A percentile compares a stretch with the other conserved stretches of the same genome.
These are phyloP conservation scores for Blastobotrys elegans DNA, from an alignment of 1,139 yeast genomes.

Conservation along the genomic window DNA sequence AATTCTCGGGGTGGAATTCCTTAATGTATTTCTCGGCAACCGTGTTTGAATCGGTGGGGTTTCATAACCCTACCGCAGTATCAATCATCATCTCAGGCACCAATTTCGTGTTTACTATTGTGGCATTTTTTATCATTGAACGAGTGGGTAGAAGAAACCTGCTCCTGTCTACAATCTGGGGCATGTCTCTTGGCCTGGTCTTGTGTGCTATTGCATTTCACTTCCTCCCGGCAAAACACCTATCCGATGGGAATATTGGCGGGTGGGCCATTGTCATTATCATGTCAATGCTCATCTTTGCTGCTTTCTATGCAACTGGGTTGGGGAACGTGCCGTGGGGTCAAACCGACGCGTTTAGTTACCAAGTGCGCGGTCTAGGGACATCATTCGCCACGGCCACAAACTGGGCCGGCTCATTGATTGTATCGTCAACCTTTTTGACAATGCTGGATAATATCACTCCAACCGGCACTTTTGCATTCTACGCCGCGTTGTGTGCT, in stretches of 20 bases:
- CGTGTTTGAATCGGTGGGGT: constrained; percentile 83
- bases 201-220: constrained; percentile 88
- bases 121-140: constrained; percentile 83
- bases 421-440: constrained; percentile 83
- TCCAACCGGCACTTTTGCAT: constrained; percentile 89
- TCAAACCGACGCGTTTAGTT: constrained; percentile 90
- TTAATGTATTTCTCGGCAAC: constrained; percentile 92
- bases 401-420: constrained; percentile 92
- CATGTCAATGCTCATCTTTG: constrained; percentile 77
- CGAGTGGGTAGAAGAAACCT: constrained; percentile 79
- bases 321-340: constrained; percentile 99
- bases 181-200: constrained; percentile 71
- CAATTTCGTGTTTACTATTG: constrained; percentile 75
- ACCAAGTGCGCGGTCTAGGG: constrained; percentile 88
- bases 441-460: constrained; percentile 91
- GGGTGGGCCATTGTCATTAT: constrained; percentile 87
- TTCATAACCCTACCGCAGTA: constrained; percentile 80
- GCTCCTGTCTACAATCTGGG: constrained; percentile 68
- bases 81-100: constrained; percentile 90
- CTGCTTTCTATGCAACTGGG: constrained; percentile 88
- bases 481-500: constrained; percentile 78
- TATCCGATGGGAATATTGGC: constrained; percentile 41
- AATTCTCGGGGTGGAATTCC: constrained; percentile 92
- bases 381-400: constrained; percentile 83
- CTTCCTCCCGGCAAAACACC: constrained; percentile 45